Evolutionary conservation across 2,329 filamentous ascomycete species (phyloP).

Genomic region (Epichloe gansuensis): DNA sequence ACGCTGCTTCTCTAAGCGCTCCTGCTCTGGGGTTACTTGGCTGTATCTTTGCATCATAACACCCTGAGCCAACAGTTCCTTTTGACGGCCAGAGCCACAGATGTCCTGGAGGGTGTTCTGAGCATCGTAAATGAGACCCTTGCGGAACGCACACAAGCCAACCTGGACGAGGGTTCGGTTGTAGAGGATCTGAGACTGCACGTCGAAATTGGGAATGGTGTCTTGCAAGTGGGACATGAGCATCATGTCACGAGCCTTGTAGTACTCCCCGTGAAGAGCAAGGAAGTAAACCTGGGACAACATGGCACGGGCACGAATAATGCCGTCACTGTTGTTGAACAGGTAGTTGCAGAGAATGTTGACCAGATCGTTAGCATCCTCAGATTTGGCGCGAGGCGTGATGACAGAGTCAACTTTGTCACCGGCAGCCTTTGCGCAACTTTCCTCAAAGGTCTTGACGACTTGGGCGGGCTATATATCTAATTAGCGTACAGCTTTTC

Average conservation of each 20-base stretch:
- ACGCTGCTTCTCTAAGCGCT: slow-evolving; percentile 90
- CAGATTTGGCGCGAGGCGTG: slow-evolving; percentile 57
- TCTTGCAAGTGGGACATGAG: slow-evolving; percentile 99
- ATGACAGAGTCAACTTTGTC: slow-evolving; percentile 61
- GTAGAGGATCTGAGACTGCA: slow-evolving; percentile 95
- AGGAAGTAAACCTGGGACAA: slow-evolving; percentile 98
- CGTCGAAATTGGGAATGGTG: slow-evolving; percentile 91
- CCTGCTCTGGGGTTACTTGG: slow-evolving; percentile 93
- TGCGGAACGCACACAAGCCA: slow-evolving; percentile 94
- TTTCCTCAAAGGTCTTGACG: slow-evolving; percentile 85
- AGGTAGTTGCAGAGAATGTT: slow-evolving; percentile 88
- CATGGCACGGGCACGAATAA: slow-evolving; percentile 93
- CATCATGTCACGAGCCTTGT: slow-evolving; percentile 97
- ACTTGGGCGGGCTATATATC: slow-evolving; percentile 64
- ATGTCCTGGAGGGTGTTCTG: slow-evolving; percentile 98
- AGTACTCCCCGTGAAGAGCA: slow-evolving; percentile 94
- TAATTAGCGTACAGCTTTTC: slow-evolving; percentile 4
- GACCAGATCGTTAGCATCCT: slow-evolving; percentile 65
- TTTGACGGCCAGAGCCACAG: slow-evolving; percentile 92
- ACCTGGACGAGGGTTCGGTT: slow-evolving; percentile 97
- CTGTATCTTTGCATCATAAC: slow-evolving; percentile 97
- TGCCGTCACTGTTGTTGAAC: slow-evolving; percentile 87
- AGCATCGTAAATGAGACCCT: slow-evolving; percentile 91
- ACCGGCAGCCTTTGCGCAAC: slow-evolving; percentile 76
- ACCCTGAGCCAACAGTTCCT: slow-evolving; percentile 94